Evolutionary conservation across 2,329 filamentous ascomycete genomes (phyloP).

Genomic region (Neoarthrinium moseri): DNA sequence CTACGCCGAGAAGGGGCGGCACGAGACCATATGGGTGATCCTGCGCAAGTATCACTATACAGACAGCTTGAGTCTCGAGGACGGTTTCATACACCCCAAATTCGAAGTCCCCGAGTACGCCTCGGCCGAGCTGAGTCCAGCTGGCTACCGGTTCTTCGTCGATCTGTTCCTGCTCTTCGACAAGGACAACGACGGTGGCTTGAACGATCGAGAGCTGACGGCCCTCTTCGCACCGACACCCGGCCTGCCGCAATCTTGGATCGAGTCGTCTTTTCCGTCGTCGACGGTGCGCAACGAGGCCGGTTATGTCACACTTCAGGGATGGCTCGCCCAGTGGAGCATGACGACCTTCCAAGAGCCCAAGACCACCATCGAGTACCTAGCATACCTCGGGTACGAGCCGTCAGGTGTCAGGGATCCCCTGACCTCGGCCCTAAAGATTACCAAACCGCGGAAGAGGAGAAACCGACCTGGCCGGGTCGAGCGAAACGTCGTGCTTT

Average conservation of each 20-base stretch:
- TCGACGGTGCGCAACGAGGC: slow-evolving; percentile 95
- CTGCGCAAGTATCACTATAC: slow-evolving; percentile 94
- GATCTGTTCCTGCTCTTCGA: slow-evolving; percentile 94
- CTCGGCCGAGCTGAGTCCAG: slow-evolving; percentile 89
- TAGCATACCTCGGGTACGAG: slow-evolving; percentile 95
- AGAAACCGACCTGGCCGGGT: slow-evolving; percentile 79
- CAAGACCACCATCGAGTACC: slow-evolving; percentile 91
- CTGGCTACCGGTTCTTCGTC: slow-evolving; percentile 96
- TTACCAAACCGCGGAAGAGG: slow-evolving; percentile 88
- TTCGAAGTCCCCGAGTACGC: slow-evolving; percentile 92
- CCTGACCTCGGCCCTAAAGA: slow-evolving; percentile 81
- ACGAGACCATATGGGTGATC: slow-evolving; percentile 98
- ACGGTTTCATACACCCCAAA: slow-evolving; percentile 87
- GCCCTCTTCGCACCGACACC: slow-evolving; percentile 92
- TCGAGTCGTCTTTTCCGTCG: slow-evolving; percentile 84
- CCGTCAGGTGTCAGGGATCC: slow-evolving; percentile 72
- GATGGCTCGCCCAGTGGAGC: slow-evolving; percentile 98
- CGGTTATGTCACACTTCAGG: slow-evolving; percentile 91
- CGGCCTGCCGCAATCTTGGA: slow-evolving; percentile 82
- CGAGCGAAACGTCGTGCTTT: slow-evolving; percentile 90
- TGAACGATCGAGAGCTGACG: slow-evolving; percentile 81
- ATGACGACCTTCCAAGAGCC: slow-evolving; percentile 98
- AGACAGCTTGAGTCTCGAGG: slow-evolving; percentile 87
- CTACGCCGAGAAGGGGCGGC: slow-evolving; percentile 94
- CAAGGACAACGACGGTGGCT: slow-evolving; percentile 93